Conservation (phyloP, 2,329 filamentous ascomycete genomes). For the Diaporthe sp. region DNA sequence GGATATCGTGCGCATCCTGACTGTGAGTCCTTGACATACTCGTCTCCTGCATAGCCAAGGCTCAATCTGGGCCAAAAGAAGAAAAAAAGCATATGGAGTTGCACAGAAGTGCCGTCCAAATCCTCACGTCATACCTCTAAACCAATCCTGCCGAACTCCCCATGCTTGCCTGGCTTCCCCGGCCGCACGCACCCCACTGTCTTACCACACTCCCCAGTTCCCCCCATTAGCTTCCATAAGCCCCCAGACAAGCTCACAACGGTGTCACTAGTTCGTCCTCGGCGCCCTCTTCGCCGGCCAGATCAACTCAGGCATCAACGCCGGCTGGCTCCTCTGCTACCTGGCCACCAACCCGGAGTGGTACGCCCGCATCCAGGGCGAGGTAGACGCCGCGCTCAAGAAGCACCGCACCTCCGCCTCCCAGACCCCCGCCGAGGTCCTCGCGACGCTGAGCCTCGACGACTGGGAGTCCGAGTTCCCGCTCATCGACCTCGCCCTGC, state of each 20-base stretch:
- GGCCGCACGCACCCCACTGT: neutral
- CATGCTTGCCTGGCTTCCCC: neutral
- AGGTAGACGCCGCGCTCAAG: slow-evolving; percentile 59
- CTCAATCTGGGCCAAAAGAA: neutral
- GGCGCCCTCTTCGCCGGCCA: slow-evolving; percentile 67
- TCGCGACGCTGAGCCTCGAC: slow-evolving; percentile 60
- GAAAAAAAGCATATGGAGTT: neutral
- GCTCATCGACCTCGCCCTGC: slow-evolving; percentile 62
- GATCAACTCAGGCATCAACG: slow-evolving; percentile 68
- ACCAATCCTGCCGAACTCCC: too few relatives aligned
- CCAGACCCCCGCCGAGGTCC: slow-evolving; percentile 51
- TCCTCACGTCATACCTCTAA: neutral
- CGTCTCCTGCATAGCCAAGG: too few relatives aligned
- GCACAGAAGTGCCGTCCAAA: neutral
- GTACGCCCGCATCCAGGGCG: slow-evolving; percentile 57
- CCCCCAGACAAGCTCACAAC: neutral
- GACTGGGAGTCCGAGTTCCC: slow-evolving; percentile 70
- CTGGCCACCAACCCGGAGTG: slow-evolving; percentile 61
- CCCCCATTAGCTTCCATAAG: slow-evolving; percentile 23
- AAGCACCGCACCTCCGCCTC: slow-evolving; percentile 52
- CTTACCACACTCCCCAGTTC: neutral
- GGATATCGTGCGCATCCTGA: slow-evolving; percentile 56
- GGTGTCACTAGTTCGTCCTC: slow-evolving; percentile 58
- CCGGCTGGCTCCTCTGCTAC: slow-evolving; percentile 64
- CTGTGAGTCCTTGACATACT: slow-evolving; percentile 48